phyloP scores from a whole-genome alignment of 164 flowering plant genomes.

The Nymphaea colorata region DNA sequence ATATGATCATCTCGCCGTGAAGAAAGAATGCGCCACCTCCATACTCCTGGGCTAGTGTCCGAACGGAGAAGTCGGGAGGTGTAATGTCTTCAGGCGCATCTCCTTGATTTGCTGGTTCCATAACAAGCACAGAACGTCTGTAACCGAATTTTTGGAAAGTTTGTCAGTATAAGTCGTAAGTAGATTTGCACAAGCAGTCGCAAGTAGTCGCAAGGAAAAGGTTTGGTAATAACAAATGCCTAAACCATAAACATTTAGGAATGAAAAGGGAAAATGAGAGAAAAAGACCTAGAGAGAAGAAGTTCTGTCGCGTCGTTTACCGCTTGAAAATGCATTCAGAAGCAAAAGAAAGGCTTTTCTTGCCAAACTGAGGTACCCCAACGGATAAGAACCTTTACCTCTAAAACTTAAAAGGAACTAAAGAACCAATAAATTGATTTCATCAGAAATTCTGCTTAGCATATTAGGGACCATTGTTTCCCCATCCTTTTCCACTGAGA shows the following conservation, averaged over 20 bases:
- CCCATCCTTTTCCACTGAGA: no score
- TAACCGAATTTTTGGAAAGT: neutral
- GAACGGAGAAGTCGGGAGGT: constrained; percentile 60
- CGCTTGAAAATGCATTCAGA: neutral
- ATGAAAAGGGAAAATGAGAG: no score
- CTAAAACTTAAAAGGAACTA: no score
- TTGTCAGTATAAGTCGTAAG: neutral
- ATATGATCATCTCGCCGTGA: constrained; percentile 47
- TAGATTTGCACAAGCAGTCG: no score
- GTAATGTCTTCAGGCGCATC: constrained; percentile 58
- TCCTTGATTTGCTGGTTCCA: constrained; percentile 37
- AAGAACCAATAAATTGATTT: no score
- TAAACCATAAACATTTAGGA: neutral
- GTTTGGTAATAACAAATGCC: neutral
- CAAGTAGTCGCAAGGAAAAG: neutral
- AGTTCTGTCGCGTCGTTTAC: neutral
- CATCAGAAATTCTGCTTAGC: no score
- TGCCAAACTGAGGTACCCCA: no score
- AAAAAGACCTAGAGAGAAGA: neutral
- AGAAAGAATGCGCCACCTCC: constrained; percentile 83
- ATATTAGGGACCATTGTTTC: no score
- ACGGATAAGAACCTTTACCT: no score
- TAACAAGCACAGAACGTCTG: constrained; percentile 74
- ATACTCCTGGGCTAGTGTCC: constrained; percentile 78
- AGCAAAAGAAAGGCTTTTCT: no score